Evolutionary conservation across 345 rosid genomes (phyloP).

Genomic region (Noccaea bulbosa): DNA sequence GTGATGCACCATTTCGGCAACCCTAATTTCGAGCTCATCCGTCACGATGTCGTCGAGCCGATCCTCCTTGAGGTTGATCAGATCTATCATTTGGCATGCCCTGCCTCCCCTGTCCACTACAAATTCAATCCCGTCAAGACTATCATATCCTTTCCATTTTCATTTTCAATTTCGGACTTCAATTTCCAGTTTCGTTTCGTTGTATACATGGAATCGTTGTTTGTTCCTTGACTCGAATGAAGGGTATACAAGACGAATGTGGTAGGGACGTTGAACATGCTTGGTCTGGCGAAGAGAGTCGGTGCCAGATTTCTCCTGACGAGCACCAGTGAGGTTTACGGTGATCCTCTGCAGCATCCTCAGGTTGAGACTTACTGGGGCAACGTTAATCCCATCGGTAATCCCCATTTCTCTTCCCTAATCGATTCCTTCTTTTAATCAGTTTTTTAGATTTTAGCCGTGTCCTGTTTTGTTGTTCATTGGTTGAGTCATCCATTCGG

Average conservation of each 20-base stretch:
- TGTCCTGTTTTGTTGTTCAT: neutral
- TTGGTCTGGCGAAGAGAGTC: slow-evolving; percentile 79
- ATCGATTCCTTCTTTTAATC: neutral
- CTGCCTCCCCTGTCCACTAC: slow-evolving; percentile 90
- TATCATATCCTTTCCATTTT: slow-evolving; percentile 65
- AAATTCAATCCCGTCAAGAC: slow-evolving; percentile 92
- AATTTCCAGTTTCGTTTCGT: neutral
- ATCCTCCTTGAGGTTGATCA: slow-evolving; percentile 84
- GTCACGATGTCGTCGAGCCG: slow-evolving; percentile 85
- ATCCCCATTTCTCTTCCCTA: neutral
- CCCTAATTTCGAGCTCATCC: slow-evolving; percentile 72
- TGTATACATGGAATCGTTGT: neutral
- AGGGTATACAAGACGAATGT: slow-evolving; percentile 74
- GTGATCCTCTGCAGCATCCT: slow-evolving; percentile 87
- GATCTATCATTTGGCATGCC: slow-evolving; percentile 92
- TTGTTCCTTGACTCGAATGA: slow-evolving; percentile 44
- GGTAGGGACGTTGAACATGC: slow-evolving; percentile 81
- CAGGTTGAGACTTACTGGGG: slow-evolving; percentile 92
- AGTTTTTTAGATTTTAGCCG: neutral
- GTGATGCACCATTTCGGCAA: slow-evolving; percentile 74
- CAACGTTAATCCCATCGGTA: slow-evolving; percentile 87
- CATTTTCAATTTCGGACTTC: neutral
- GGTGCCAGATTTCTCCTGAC: slow-evolving; percentile 83
- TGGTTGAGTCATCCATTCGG: neutral
- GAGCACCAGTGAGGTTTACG: slow-evolving; percentile 96